Evolutionary conservation across 164 flowering plant species (phyloP).

Genomic region (Piper betle): DNA sequence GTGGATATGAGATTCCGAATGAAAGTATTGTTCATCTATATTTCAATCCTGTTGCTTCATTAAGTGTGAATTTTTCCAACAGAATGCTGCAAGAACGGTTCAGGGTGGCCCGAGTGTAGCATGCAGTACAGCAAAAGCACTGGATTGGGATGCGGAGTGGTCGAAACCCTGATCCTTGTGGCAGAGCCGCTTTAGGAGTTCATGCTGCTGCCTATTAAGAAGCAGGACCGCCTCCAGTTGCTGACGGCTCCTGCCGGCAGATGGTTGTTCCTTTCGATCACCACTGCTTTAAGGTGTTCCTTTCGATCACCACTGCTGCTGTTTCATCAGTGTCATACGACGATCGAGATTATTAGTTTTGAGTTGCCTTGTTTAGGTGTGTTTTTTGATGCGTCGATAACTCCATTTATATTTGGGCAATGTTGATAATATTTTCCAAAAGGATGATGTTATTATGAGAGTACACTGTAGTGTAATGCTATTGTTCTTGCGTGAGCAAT

Average conservation of each 20-base stretch:
- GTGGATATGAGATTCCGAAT: too few species aligned
- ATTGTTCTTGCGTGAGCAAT: too few species aligned
- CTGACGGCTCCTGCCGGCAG: slow-evolving; percentile 2
- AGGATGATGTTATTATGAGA: too few species aligned
- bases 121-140: slow-evolving; percentile 95
- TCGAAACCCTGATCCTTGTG: slow-evolving; percentile 87
- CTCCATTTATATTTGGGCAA: too few species aligned
- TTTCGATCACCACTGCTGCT: slow-evolving; percentile 16
- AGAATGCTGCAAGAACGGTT: slow-evolving; percentile 95
- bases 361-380: too few species aligned
- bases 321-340: too few species aligned
- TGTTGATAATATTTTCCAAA: too few species aligned
- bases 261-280: slow-evolving; percentile 17
- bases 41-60: background rate
- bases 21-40: background rate
- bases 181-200: slow-evolving; percentile 95
- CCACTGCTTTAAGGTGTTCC: slow-evolving; percentile 12
- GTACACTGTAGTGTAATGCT: too few species aligned
- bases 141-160: slow-evolving; percentile 98
- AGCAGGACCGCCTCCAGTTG: slow-evolving; percentile 2
- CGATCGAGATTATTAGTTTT: too few species aligned
- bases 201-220: slow-evolving; percentile 76
- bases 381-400: too few species aligned
- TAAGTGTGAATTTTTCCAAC: slow-evolving; percentile 5
- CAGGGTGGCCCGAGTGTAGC: slow-evolving; percentile 99